phyloP scores from a whole-genome alignment of 768 basidiomycete genomes.

The Sistotremastrum niveocremeum region DNA sequence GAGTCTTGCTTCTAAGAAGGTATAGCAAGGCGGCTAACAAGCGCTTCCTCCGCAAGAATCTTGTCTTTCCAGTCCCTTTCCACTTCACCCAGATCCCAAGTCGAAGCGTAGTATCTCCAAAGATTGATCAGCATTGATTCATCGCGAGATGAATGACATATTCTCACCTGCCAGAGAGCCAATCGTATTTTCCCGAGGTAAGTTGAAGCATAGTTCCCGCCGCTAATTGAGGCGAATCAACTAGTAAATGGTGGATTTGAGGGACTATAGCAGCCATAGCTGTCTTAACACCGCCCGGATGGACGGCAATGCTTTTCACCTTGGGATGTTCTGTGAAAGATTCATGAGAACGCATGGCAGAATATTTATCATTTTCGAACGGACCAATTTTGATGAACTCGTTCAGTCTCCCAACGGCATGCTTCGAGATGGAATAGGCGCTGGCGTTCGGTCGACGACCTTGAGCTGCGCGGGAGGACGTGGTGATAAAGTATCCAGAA shows the following conservation, averaged over 20 bases:
- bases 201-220: slow-evolving; percentile 10
- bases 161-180: slow-evolving; percentile 10
- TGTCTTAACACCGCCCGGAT: slow-evolving; percentile 7
- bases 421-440: slow-evolving; percentile 5
- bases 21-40: background rate
- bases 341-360: background rate
- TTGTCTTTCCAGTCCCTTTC: background rate
- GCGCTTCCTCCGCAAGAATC: background rate
- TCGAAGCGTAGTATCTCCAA: background rate
- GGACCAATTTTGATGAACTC: slow-evolving; percentile 4
- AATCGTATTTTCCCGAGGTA: slow-evolving; percentile 11
- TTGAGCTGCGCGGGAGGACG: background rate
- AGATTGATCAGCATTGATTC: too few relatives aligned
- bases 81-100: slow-evolving; percentile 2
- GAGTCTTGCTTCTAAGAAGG: background rate
- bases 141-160: background rate
- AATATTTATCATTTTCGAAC: background rate
- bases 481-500: too few relatives aligned
- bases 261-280: background rate
- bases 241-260: background rate
- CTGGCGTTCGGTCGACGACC: background rate
- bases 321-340: background rate
- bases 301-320: slow-evolving; percentile 5
- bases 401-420: slow-evolving; percentile 1
- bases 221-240: slow-evolving; percentile 9